Evolutionary conservation across 306 rosid species (phyloP).

Genomic region (Rubus idaeus): DNA sequence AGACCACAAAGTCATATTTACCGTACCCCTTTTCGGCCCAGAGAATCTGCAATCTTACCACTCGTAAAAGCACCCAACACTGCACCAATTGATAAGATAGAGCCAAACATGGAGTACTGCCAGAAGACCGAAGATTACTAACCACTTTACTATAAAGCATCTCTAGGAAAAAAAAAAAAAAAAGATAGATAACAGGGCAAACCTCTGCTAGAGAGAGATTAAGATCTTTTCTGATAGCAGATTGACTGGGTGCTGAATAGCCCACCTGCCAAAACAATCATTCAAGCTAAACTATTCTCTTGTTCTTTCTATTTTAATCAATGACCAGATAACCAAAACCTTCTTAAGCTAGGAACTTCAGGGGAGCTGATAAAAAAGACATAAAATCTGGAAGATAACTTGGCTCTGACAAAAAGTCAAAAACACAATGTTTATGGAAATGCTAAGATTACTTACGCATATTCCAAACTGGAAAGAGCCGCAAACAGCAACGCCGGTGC

Average conservation of each 20-base stretch:
- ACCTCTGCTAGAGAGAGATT: slow-evolving; percentile 46
- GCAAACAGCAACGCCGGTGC: slow-evolving; percentile 74
- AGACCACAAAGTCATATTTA: neutral
- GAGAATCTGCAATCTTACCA: slow-evolving; percentile 63
- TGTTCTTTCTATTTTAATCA: neutral
- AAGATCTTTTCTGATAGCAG: slow-evolving; percentile 52
- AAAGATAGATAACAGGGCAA: neutral
- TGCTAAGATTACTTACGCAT: slow-evolving; percentile 47
- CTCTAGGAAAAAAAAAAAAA: neutral
- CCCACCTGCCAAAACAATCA: slow-evolving; percentile 47
- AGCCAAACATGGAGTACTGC: slow-evolving; percentile 88
- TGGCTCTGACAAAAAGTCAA: neutral
- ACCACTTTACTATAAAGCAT: neutral
- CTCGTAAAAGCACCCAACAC: slow-evolving; percentile 78
- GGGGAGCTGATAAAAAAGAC: neutral
- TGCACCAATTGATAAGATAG: slow-evolving; percentile 81
- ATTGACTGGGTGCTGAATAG: slow-evolving; percentile 50
- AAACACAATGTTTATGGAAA: neutral
- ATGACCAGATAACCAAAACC: neutral
- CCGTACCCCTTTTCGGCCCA: slow-evolving; percentile 75
- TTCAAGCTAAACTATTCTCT: slow-evolving; percentile 17
- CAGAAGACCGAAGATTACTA: slow-evolving; percentile 4
- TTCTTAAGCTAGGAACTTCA: neutral
- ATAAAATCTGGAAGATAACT: neutral
- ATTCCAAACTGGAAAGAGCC: slow-evolving; percentile 86